Base-by-base conservation (phyloP, 1,139 yeast genomes). In the Pneumocystis sp. region DNA sequence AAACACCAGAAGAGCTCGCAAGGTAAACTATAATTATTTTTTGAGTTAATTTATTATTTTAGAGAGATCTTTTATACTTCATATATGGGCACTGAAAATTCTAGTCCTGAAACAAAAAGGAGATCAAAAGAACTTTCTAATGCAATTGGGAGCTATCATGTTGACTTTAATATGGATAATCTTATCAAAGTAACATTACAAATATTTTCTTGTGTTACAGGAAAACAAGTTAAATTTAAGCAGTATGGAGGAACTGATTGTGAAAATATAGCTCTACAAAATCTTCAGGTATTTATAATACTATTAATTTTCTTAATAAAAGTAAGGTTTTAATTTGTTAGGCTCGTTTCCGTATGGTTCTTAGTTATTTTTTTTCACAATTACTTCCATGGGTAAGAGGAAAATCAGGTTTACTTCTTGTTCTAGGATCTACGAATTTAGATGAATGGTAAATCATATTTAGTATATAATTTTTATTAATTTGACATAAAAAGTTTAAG, bases 381-480 rank as follows among this genome's bases (percentile, higher is more conserved):
- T 78, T 93, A 64, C 79, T 93, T 66, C 98, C 99, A 5, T 93
- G 98, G 97, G 88, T 90, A 19, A 81, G 97, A 70, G 84, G 85
- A 6, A 77, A 81, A 62, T 81, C 85, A 19, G 90, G 90, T 4
- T 96, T 97, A 0, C 77, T 93, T 64, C 79, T 93, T 61, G 99
- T 93, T 8, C 79, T 93, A 66, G 98, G 98, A 0, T 86, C 95
- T 73, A 97, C 98, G 7, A 93, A 93, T 74, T 98, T 93, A n/a
- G 99, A 93, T 75, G 99, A 93, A 74, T 89, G 96, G 65, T 63
- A 63, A 21, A 40, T 8, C 10, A 17, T 21, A n/a, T 19, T 4
- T 8, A 39, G n/a, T 10, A 10, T 10, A 21, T 12, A 10, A 2
- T 57, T 57, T 39, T n/a, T 35, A 3, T 45, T 31, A 61, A 15